Base-by-base conservation (phyloP, 306 rosid species). In the Medicago ruthenica region DNA sequence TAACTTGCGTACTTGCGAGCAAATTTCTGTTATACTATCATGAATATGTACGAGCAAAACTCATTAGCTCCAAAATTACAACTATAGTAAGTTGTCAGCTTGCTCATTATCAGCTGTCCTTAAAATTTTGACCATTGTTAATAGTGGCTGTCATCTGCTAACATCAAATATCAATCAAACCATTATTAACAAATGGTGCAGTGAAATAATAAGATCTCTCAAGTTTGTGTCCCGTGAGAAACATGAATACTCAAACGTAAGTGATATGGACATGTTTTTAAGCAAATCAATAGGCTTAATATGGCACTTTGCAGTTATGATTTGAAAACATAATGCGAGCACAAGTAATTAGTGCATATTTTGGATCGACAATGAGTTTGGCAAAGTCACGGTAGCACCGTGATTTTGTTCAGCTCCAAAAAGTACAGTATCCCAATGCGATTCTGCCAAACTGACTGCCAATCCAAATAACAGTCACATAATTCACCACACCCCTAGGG, bases 111-210 rank as follows among this genome's bases (percentile, higher is more conserved):
- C 36, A 20, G 5, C 22, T 40, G 47, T 44, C 20, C 22, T 27
- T 20, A 34, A 24, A 24, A 21, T 22, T 12, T 5, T 67, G 59
- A 48, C 70, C 3, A 17, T 74, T 39, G 44, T 51, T 55, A 51
- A n/a, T 16, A 65, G 51, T 60, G 44, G 27, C 31, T 31, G 36
- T 65, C 36, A 21, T 60, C 34, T 24, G 36, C 63, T 64, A 31
- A 27, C 45, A 70, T 60, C 77, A 62, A 22, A 48, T 21, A 22
- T 50, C 64, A 76, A 55, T 65, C 8, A 55, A 36, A n/a, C 76
- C 1, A n/a, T 57, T 51, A 9, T 22, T 66, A 15, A 14, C 48
- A 71, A 71, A 55, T 55, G 62, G 22, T 34, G 64, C 22, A 13
- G 50, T 34, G 24, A 16, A 65, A 45, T 4, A 7, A 54, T 63